These are phyloP conservation scores for Phytophthora chlamydospora DNA, from an alignment of 352 stramenopile genomes.

Conservation along the genomic window DNA sequence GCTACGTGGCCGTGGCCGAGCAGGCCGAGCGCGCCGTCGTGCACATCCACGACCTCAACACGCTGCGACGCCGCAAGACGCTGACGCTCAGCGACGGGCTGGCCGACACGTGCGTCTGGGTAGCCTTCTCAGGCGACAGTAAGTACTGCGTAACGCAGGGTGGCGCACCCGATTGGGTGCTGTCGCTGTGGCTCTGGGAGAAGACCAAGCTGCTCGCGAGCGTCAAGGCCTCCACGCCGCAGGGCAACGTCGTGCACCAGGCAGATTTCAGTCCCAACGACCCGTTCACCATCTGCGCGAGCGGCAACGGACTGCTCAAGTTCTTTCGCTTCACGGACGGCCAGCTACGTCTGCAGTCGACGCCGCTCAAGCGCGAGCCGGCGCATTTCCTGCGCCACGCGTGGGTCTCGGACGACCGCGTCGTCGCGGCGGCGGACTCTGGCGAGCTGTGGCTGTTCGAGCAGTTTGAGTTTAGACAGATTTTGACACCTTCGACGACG, in stretches of 20 bases:
- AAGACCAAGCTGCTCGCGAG: constrained; percentile 90
- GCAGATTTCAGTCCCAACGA: constrained; percentile 92
- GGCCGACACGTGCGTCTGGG: constrained; percentile 73
- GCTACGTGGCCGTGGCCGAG: constrained; percentile 91
- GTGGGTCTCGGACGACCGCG: constrained; percentile 92
- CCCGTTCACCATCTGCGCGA: constrained; percentile 83
- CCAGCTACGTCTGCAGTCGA: constrained; percentile 74
- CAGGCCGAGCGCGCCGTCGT: constrained; percentile 80
- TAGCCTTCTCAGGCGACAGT: constrained; percentile 91
- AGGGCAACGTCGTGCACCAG: constrained; percentile 79
- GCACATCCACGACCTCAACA: constrained; percentile 92
- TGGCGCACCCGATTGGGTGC: constrained; percentile 88
- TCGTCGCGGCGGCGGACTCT: constrained; percentile 88
- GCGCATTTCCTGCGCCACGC: constrained; percentile 90
- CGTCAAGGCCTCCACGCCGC: constrained; percentile 73
- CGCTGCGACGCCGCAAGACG: constrained; percentile 86
- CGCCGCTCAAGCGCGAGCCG: constrained; percentile 74
- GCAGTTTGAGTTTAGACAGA: constrained; percentile 90
- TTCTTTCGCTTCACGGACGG: constrained; percentile 91
- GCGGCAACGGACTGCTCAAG: constrained; percentile 88
- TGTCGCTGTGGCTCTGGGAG: constrained; percentile 93
- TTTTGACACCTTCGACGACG: constrained; percentile 64
- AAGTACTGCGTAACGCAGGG: constrained; percentile 92
- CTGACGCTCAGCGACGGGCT: constrained; percentile 81
- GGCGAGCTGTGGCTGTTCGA: constrained; percentile 94